phyloP scores from a whole-genome alignment of 202 grass and related monocot genomes.

The Panicum virgatum region DNA sequence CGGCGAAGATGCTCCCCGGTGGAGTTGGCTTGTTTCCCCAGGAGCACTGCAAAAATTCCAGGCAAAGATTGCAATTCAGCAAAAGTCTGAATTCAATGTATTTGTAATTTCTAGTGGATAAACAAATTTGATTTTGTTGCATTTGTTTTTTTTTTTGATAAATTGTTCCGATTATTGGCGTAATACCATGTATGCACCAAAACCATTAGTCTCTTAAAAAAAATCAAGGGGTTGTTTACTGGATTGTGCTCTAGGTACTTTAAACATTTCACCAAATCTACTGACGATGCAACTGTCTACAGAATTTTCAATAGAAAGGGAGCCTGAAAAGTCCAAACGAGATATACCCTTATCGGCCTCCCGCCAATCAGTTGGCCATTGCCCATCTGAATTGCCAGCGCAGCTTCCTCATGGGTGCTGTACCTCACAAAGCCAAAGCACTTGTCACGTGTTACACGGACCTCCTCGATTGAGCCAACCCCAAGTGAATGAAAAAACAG shows the following conservation, averaged over 20 bases:
- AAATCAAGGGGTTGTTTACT: neutral
- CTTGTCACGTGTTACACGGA: conserved; percentile 80
- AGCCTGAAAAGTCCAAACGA: neutral
- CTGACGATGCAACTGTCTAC: too few species aligned
- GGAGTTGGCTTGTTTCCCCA: conserved; percentile 95
- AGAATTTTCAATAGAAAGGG: neutral
- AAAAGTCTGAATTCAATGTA: neutral
- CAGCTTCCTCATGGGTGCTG: conserved; percentile 82
- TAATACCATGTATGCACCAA: neutral
- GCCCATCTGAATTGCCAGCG: conserved; percentile 73
- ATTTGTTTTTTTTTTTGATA: too few species aligned
- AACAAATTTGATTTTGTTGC: neutral
- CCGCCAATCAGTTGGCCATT: conserved; percentile 68
- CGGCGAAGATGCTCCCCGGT: conserved; percentile 60
- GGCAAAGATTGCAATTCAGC: conserved; percentile 6
- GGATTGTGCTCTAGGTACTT: neutral
- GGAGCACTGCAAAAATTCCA: conserved; percentile 60
- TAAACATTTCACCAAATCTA: neutral
- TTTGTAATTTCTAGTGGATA: too few species aligned
- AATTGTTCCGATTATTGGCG: too few species aligned
- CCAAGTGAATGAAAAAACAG: conserved; percentile 75
- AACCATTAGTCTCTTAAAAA: neutral
- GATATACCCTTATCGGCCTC: conserved; percentile 81
- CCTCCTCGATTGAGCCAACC: conserved; percentile 83
- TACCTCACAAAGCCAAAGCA: conserved; percentile 93